These are phyloP conservation scores for Syzygium jambos DNA, from an alignment of 345 rosid species.

Conservation along the genomic window DNA sequence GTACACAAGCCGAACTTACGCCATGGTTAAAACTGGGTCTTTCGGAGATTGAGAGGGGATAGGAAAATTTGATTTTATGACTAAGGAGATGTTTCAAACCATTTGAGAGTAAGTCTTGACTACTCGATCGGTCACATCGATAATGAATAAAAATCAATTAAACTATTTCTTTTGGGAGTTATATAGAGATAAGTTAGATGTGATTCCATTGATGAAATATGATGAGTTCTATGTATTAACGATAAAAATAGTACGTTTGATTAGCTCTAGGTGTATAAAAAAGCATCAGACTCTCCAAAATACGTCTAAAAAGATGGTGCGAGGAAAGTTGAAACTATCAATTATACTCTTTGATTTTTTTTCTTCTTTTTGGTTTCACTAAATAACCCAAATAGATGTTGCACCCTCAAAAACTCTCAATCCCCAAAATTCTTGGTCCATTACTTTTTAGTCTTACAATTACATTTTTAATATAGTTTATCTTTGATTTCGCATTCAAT, in stretches of 20 bases:
- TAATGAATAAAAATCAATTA: not conserved
- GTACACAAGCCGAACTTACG: not conserved
- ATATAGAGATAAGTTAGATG: not conserved
- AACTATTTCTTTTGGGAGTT: not conserved
- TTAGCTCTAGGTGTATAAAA: not conserved
- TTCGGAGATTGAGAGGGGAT: fast-evolving
- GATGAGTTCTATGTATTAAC: not conserved
- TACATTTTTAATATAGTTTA: not conserved
- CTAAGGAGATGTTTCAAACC: not conserved
- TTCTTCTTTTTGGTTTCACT: not conserved
- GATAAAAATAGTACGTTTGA: not conserved
- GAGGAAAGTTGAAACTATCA: not conserved
- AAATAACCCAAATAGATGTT: not conserved
- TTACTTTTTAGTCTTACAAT: fast-evolving
- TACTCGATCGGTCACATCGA: fast-evolving
- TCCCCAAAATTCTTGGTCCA: not conserved
- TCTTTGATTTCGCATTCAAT: not conserved
- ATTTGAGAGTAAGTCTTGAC: not conserved
- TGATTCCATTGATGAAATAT: not conserved
- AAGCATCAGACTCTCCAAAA: not conserved
- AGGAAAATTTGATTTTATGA: fast-evolving
- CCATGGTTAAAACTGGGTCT: not conserved
- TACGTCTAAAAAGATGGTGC: not conserved
- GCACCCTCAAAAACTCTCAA: not conserved
- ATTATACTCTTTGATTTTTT: not conserved